Evolutionary conservation across 495 filamentous ascomycete genomes (phyloP).

Genomic region (Annulohypoxylon nitens): DNA sequence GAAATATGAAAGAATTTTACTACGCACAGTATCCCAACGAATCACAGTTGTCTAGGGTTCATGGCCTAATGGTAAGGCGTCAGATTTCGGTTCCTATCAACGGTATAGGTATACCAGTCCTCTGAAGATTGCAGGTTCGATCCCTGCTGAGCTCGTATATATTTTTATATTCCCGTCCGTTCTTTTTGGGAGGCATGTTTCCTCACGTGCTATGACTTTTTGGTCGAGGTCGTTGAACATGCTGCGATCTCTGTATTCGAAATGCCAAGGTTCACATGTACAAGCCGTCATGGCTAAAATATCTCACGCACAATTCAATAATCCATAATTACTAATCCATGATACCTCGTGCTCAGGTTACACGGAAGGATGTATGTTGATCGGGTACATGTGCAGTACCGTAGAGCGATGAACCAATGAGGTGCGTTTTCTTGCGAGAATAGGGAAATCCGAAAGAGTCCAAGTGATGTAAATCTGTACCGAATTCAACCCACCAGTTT

Average conservation of each 20-base stretch:
- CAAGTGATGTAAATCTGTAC: background rate
- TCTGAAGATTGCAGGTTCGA: slow-evolving; percentile 50
- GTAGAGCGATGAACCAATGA: slow-evolving; percentile 26
- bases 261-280: too few relatives aligned
- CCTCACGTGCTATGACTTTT: too few relatives aligned
- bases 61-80: slow-evolving; percentile 47
- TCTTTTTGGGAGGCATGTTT: background rate
- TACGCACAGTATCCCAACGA: background rate
- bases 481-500: slow-evolving; percentile 4
- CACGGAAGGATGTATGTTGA: background rate
- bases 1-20: background rate
- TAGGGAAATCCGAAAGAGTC: slow-evolving; percentile 10
- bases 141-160: slow-evolving; percentile 44
- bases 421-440: slow-evolving; percentile 12
- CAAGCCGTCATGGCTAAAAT: too few relatives aligned
- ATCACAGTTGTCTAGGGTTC: slow-evolving; percentile 7
- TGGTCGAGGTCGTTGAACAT: too few relatives aligned
- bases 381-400: background rate
- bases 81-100: slow-evolving; percentile 37
- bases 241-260: too few relatives aligned
- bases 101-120: background rate
- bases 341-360: background rate
- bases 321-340: background rate
- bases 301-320: too few relatives aligned
- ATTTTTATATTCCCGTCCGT: background rate